These are phyloP conservation scores for Mortierella sp. DNA, from an alignment of 371 early-diverging fungal genomes.

Conservation along the genomic window DNA sequence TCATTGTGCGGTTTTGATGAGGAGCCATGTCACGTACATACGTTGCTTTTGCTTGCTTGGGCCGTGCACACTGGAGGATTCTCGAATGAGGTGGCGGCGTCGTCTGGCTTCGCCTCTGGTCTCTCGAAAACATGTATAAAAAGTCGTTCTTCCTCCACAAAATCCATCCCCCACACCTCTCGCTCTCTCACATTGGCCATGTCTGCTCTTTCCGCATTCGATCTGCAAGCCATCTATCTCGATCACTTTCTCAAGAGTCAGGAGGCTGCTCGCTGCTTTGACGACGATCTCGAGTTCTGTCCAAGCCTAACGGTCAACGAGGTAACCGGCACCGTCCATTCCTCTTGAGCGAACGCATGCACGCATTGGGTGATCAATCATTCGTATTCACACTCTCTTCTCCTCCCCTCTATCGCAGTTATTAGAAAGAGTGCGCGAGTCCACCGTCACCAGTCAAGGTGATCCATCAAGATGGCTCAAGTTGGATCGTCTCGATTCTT, in stretches of 20 bases:
- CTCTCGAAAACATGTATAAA: background rate
- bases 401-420: background rate
- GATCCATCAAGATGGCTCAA: background rate
- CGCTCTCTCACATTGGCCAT: background rate
- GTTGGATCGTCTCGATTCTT: background rate
- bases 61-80: too few relatives aligned
- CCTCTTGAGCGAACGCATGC: too few relatives aligned
- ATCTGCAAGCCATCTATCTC: slow-evolving; percentile 15
- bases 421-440: background rate
- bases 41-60: too few relatives aligned
- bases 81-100: too few relatives aligned
- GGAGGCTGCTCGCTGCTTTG: slow-evolving; percentile 39
- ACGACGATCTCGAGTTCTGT: slow-evolving; percentile 47
- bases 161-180: background rate
- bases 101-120: too few relatives aligned
- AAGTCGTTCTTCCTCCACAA: background rate
- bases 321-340: slow-evolving; percentile 2
- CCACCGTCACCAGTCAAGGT: background rate
- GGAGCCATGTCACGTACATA: too few relatives aligned
- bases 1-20: too few relatives aligned
- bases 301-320: slow-evolving; percentile 29
- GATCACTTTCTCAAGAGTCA: slow-evolving; percentile 16
- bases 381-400: background rate
- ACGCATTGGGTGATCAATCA: too few relatives aligned
- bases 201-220: background rate